These are phyloP conservation scores for Parastagonospora avenae DNA, from an alignment of 2,329 filamentous ascomycete species.

Conservation along the genomic window DNA sequence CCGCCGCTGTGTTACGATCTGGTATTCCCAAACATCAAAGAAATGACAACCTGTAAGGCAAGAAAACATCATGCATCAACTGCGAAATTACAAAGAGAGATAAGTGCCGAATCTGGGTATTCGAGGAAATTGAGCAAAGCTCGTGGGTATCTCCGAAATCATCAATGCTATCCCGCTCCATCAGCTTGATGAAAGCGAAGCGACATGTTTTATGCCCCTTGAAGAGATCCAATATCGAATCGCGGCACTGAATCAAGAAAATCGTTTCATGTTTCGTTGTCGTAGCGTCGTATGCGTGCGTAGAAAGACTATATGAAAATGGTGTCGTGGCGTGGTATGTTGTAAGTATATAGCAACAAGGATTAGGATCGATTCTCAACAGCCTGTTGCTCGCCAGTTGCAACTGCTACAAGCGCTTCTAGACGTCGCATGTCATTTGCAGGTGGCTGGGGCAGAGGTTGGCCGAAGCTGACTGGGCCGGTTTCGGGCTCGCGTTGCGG, in stretches of 20 bases:
- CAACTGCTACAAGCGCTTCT: conserved; percentile 68
- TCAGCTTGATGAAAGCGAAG: conserved; percentile 22
- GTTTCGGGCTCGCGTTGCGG: conserved; percentile 39
- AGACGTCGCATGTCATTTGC: conserved; percentile 60
- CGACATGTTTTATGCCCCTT: conserved; percentile 16
- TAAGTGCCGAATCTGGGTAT: conserved; percentile 13
- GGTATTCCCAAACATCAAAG: conserved; percentile 26
- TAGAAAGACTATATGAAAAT: conserved; percentile 7
- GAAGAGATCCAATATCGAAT: conserved; percentile 19
- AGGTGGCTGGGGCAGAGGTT: conserved; percentile 41
- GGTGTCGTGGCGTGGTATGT: conserved; percentile 1
- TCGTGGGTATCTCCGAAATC: conserved; percentile 41
- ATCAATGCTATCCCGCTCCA: conserved; percentile 28
- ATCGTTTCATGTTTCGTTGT: conserved; percentile 25
- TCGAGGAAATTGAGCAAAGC: conserved; percentile 25
- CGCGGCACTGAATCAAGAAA: conserved; percentile 20
- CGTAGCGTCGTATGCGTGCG: conserved; percentile 25
- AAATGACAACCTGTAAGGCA: conserved; percentile 6
- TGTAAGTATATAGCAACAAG: not conserved
- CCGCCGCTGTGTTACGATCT: conserved; percentile 29
- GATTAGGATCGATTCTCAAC: conserved; percentile 34
- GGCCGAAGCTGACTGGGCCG: conserved; percentile 36
- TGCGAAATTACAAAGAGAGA: conserved; percentile 13
- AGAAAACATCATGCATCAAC: conserved; percentile 18
- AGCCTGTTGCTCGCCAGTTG: conserved; percentile 60